These are phyloP conservation scores for Acanthamoeba rhysodes DNA, from an alignment of 208 protist genomes.

Conservation along the genomic window DNA sequence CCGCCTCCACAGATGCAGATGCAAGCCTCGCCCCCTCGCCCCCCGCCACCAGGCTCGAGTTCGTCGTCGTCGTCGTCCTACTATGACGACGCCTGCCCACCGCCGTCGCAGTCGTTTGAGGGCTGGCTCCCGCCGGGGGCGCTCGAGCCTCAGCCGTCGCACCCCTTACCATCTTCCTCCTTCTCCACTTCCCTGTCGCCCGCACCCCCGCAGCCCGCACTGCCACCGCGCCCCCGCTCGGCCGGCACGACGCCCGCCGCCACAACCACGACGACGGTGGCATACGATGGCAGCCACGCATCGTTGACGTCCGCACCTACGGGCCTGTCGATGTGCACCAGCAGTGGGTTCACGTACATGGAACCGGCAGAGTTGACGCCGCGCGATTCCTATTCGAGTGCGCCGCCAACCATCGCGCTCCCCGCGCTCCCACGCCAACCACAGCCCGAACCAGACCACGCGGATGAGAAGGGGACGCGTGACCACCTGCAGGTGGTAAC, in stretches of 20 bases:
- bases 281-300: not conserved
- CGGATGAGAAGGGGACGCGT: not conserved
- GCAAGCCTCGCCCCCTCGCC: too few species aligned
- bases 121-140: not conserved
- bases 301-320: not conserved
- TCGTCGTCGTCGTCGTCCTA: not conserved
- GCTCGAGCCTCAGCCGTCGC: not conserved
- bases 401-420: not conserved
- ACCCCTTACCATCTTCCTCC: not conserved
- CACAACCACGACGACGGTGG: too few species aligned
- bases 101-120: not conserved
- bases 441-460: not conserved
- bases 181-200: not conserved
- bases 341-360: not conserved
- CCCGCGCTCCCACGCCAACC: not conserved
- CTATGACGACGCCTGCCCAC: not conserved
- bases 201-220: not conserved
- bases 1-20: not conserved
- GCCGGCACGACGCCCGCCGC: not conserved
- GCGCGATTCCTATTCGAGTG: not conserved
- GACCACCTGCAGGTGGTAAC: too few species aligned
- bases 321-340: not conserved
- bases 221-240: not conserved
- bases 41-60: too few species aligned
- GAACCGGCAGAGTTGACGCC: not conserved